Evolutionary conservation across 306 rosid species (phyloP).

Genomic region (Myrica gale): DNA sequence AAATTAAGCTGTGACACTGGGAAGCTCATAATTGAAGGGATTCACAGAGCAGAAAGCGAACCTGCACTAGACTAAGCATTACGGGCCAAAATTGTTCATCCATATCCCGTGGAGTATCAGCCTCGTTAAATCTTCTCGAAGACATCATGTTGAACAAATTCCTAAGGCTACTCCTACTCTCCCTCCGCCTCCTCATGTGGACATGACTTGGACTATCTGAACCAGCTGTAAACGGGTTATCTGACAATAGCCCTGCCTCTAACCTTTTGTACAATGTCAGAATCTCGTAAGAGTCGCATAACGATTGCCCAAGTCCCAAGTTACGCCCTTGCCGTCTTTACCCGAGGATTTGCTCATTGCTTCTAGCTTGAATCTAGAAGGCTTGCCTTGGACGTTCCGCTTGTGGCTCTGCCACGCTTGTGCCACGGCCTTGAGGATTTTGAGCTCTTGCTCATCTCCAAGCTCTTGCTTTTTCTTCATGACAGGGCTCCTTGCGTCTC

Average conservation of each 20-base stretch:
- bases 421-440: constrained; percentile 86
- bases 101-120: constrained; percentile 19
- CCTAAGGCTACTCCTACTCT: constrained; percentile 77
- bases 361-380: constrained; percentile 68
- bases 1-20: background rate
- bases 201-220: constrained; percentile 10
- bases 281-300: constrained; percentile 90
- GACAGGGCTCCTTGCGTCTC: background rate
- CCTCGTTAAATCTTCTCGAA: constrained; percentile 52
- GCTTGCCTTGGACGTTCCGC: constrained; percentile 48
- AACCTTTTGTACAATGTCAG: constrained; percentile 71
- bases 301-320: constrained; percentile 75
- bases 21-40: constrained; percentile 1
- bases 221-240: constrained; percentile 41
- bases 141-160: constrained; percentile 53
- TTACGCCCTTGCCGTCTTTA: background rate
- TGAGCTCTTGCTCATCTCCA: constrained; percentile 37
- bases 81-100: constrained; percentile 23
- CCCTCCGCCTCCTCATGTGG: constrained; percentile 33
- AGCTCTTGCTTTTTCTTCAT: constrained; percentile 57
- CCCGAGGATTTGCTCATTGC: constrained; percentile 28
- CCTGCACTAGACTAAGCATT: background rate
- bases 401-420: constrained; percentile 72
- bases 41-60: background rate
- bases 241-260: constrained; percentile 51